These are phyloP conservation scores for Trichoderma reesei DNA, from an alignment of 495 filamentous ascomycete genomes.

Conservation along the genomic window DNA sequence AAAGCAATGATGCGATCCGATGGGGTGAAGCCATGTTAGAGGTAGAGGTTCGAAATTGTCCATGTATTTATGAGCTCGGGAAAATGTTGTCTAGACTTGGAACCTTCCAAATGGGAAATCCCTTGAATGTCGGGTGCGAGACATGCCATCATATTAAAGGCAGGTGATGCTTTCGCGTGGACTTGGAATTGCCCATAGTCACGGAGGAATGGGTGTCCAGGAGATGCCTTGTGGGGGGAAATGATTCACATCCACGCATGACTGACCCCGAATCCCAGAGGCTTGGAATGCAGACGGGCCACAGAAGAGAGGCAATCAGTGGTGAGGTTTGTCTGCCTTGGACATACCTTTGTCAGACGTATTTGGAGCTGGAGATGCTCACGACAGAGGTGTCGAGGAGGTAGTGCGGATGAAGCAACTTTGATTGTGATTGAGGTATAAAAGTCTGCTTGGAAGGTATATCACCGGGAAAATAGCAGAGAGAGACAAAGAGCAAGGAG, in stretches of 20 bases:
- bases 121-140: not conserved
- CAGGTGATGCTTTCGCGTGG: not conserved
- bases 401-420: not conserved
- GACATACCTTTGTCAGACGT: slow-evolving; percentile 7
- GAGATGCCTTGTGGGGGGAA: not conserved
- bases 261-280: not conserved
- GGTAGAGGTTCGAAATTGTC: not conserved
- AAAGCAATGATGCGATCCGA: not conserved
- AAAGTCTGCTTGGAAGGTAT: not conserved
- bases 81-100: not conserved
- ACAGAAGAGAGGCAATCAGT: not conserved
- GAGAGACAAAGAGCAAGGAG: not conserved
- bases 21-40: not conserved
- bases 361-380: not conserved
- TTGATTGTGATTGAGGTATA: not conserved
- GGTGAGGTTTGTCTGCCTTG: not conserved
- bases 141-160: not conserved
- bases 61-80: not conserved
- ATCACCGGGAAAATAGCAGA: not conserved
- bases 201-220: not conserved
- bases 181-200: not conserved
- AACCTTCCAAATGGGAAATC: not conserved
- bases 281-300: not conserved
- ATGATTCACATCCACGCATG: slow-evolving; percentile 8
- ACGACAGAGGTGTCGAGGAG: not conserved